Evolutionary conservation across 1,284 basidiomycete genomes (phyloP).

Genomic region (Ceratobasidium sp.): DNA sequence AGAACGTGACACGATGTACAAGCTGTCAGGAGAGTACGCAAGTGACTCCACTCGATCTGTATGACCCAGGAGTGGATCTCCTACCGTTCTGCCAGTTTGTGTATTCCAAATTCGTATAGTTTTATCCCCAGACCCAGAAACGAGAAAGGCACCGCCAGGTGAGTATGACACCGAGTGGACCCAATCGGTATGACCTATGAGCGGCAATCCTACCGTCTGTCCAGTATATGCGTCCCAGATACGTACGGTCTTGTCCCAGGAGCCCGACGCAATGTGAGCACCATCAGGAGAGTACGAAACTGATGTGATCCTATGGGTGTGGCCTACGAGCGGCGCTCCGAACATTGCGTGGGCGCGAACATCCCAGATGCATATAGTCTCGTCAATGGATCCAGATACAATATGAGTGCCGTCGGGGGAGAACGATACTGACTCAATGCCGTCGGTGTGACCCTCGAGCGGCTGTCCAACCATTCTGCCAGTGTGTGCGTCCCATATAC

Average conservation of each 20-base stretch:
- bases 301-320: too few species aligned
- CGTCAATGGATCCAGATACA: neutral
- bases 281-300: neutral
- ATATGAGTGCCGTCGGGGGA: neutral
- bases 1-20: too few species aligned
- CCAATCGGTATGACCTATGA: neutral
- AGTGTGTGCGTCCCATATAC: neutral
- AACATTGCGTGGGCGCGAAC: too few species aligned
- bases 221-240: slow-evolving; percentile 17
- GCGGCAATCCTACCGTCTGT: neutral
- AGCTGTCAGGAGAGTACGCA: too few species aligned
- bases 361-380: too few species aligned
- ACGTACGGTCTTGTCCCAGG: neutral
- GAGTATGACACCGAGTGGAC: slow-evolving; percentile 1
- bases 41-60: too few species aligned
- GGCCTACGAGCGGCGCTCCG: too few species aligned
- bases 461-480: neutral
- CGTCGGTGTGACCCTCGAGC: neutral
- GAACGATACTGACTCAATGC: neutral
- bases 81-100: too few species aligned
- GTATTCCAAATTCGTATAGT: too few species aligned
- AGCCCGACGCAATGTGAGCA: neutral
- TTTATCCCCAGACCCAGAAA: too few species aligned
- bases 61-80: too few species aligned
- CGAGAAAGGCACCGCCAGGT: neutral